These are phyloP conservation scores for Halophytophthora polymorphica DNA, from an alignment of 352 stramenopile genomes.

Conservation along the genomic window DNA sequence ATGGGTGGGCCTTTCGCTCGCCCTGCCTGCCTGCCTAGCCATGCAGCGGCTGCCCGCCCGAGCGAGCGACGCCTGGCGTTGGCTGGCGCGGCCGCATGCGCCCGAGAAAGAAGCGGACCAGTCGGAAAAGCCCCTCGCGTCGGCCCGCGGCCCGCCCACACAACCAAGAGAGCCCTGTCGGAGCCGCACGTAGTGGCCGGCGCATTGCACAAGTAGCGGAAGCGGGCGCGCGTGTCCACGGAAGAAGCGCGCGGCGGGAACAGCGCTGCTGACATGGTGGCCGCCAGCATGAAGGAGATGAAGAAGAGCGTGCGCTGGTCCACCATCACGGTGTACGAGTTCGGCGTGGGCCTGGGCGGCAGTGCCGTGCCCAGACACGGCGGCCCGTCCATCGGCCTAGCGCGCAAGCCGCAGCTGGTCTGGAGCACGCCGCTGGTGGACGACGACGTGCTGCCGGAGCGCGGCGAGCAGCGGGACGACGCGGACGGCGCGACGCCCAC, in stretches of 20 bases:
- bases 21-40: not conserved
- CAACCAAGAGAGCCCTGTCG: not conserved
- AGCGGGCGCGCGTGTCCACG: no score
- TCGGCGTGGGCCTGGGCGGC: slow-evolving; percentile 47
- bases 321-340: slow-evolving; percentile 65
- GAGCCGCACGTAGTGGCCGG: no score
- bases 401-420: slow-evolving; percentile 38
- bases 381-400: slow-evolving; percentile 49
- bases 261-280: not conserved
- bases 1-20: slow-evolving; percentile 5
- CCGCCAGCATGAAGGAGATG: slow-evolving; percentile 5
- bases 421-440: slow-evolving; percentile 48
- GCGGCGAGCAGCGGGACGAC: slow-evolving; percentile 16
- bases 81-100: not conserved
- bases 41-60: not conserved
- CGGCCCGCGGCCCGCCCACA: not conserved
- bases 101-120: slow-evolving; percentile 7
- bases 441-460: slow-evolving; percentile 14
- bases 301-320: slow-evolving; percentile 58
- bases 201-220: no score
- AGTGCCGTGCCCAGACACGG: slow-evolving; percentile 49
- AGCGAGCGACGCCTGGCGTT: not conserved
- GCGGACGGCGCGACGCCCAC: not conserved
- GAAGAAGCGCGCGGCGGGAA: no score
- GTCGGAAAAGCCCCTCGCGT: slow-evolving; percentile 4